Percentiles rank a stretch among this genome's conserved stretches.
Evolutionary conservation across 352 stramenopile species (phyloP).

Genomic region (Elongisporangium prolatum): DNA sequence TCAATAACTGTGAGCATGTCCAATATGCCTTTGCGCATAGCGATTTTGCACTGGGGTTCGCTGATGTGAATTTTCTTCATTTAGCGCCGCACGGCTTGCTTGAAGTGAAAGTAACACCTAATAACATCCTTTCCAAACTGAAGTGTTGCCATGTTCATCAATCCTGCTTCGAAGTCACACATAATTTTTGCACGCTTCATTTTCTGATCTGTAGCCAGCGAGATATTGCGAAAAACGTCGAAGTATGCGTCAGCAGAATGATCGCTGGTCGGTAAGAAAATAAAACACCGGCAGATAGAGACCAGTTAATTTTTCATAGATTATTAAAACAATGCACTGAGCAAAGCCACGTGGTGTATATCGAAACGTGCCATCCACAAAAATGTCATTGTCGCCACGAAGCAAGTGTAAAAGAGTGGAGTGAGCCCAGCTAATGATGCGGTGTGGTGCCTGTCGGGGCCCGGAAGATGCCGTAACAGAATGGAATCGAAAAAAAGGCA

Average conservation of each 20-base stretch:
- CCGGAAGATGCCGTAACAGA: neutral
- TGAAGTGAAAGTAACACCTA: constrained; percentile 20
- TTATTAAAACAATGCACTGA: constrained; percentile 14
- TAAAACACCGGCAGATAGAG: constrained; percentile 8
- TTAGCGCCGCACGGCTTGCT: constrained; percentile 10
- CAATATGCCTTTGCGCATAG: constrained; percentile 2
- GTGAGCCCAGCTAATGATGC: constrained; percentile 20
- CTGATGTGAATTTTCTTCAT: constrained; percentile 12
- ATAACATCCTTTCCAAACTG: constrained; percentile 8
- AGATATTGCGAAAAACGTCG: constrained; percentile 9
- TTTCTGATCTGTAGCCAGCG: constrained; percentile 6
- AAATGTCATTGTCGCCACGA: constrained; percentile 9
- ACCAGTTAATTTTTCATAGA: constrained; percentile 2
- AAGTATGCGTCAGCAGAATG: constrained; percentile 8
- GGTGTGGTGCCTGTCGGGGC: neutral
- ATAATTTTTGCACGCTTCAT: constrained; percentile 4
- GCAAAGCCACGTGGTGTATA: constrained; percentile 10
- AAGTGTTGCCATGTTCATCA: constrained; percentile 8
- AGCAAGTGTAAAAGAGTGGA: constrained; percentile 9
- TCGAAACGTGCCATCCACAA: constrained; percentile 21
- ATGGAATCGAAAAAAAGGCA: neutral
- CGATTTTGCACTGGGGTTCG: neutral
- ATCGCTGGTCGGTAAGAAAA: constrained; percentile 4
- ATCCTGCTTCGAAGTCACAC: constrained; percentile 13
- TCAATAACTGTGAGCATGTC: constrained; percentile 9